Evolutionary conservation across 495 filamentous ascomycete species (phyloP), one percentile per base, ranked within the genome.

Genomic region (Niebla homalea): DNA sequence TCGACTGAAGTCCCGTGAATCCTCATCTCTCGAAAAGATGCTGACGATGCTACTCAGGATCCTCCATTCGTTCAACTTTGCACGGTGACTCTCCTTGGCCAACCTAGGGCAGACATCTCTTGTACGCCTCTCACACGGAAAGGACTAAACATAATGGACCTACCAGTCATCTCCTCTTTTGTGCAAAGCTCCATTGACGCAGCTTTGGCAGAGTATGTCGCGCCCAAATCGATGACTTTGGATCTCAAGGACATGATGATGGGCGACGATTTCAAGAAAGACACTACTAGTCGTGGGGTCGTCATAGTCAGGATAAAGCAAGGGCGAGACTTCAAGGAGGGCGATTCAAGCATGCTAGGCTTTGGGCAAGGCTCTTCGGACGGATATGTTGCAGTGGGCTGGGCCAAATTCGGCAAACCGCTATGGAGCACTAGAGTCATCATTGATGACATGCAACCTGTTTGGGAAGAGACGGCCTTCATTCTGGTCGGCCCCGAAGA

Each of bases 221-320:
- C 83, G 1, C 83, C 83, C 2, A 84, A 84, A 62, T 82, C 77
- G 35, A 67, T 84, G 42, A 84, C 82, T 0, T 64, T 87, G 4
- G 78, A 85, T 58, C 63, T 87, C 18, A 82, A 84, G 58, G 79
- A 82, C 50, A 84, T 87, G 77, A 64, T 87, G 1, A 69, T 83
- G 1, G 83, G 83, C 20, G 82, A 85, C 43, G 83, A 86, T 53
- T 84, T 81, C 63, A 87, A 86, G 62, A 84, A 83, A 60, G 80
- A 86, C 53, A 81, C 81, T 3, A 58, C 64, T 32, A 68, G 77
- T 12, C 69, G 79, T 18, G 83, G 83, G n/a, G 75, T 84, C 1
- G 47, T 87, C 1, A 65, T 79, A 42, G 70, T 86, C 16, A 69
- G 68, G 41, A 81, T 86, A 52, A 78, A 77, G 56, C 64, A 68